These are phyloP conservation scores for Heritiera fomes DNA, from an alignment of 345 rosid species.

Conservation along the genomic window DNA sequence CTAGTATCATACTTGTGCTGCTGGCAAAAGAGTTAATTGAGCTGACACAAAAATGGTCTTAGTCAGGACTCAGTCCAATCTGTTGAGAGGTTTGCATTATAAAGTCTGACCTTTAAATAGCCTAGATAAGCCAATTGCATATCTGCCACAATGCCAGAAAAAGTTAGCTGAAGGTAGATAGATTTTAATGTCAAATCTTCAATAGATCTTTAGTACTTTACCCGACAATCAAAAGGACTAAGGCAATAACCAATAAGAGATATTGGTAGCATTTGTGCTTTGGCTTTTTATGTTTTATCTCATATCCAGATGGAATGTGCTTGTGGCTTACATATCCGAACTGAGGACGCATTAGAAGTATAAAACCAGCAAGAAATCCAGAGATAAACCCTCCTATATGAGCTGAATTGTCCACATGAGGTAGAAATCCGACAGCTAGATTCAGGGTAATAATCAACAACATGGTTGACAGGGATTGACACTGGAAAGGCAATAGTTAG, in stretches of 20 bases:
- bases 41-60: background rate
- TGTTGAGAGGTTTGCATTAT: background rate
- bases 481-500: slow-evolving; percentile 42
- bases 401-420: slow-evolving; percentile 87
- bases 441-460: slow-evolving; percentile 64
- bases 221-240: slow-evolving; percentile 59
- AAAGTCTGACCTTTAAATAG: slow-evolving; percentile 35
- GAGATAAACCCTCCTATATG: slow-evolving; percentile 86
- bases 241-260: slow-evolving; percentile 43
- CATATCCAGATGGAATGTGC: slow-evolving; percentile 66
- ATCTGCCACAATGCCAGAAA: slow-evolving; percentile 41
- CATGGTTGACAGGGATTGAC: slow-evolving; percentile 66
- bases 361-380: slow-evolving; percentile 81
- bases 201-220: slow-evolving; percentile 32
- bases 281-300: slow-evolving; percentile 52
- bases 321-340: slow-evolving; percentile 69
- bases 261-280: slow-evolving; percentile 73
- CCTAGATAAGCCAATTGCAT: slow-evolving; percentile 46
- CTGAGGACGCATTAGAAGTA: slow-evolving; percentile 85
- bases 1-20: background rate
- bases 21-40: background rate
- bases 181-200: background rate
- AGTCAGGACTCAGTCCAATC: background rate
- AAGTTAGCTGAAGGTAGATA: background rate
- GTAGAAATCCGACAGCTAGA: slow-evolving; percentile 73